Evolutionary conservation across 2,329 filamentous ascomycete genomes (phyloP), one percentile per base, ranked within the genome.

Genomic region (Nannizziopsis arthrosporioides): DNA sequence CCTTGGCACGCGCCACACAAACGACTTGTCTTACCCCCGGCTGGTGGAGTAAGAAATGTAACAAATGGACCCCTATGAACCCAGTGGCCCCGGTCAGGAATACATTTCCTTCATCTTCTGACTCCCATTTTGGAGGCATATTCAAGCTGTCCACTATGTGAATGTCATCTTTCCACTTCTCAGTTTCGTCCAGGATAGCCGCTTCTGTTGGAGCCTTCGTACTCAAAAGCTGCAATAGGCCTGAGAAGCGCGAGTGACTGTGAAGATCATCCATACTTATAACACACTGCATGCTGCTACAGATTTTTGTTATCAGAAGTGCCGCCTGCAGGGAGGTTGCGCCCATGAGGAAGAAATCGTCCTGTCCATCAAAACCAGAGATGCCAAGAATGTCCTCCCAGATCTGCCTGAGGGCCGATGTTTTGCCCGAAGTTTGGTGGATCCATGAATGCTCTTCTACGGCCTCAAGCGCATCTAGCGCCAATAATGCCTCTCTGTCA

Each of bases 41-140:
- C 17, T 65, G 70, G 19, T 73, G 72, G 0, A 93, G 71, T 1
- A 92, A 64, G 44, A 89, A 82, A 44, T 74, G 74, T 30, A 90
- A 67, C 3, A 93, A 66, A 59, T 85, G 90, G 0, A 82, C 75
- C 6, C 87, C 86, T 11, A 94, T 65, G 68, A 93, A 94, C 1
- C 85, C 86, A 1, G 86, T 93, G 2, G 84, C 85, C 19, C 87
- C 86, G 1, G 86, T 94, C 4, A 94, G 66, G 60, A 94, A 82
- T 1, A 89, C 73, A 1, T 53, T 53, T 2, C 58, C 59, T 38
- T 59, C 57, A 6, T 50, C 53, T n/a, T 53, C 50, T n/a, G 48
- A 17, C 12, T 49, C 42, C 55, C 57, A 58, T 27, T 56, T 39
- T 5, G 15, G 11, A 0, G 51, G 47, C 5, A 44, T n/a, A 18